Percentiles rank a stretch among this genome's conserved stretches.
Conservation (phyloP, 345 rosid species). For the Zanthoxylum bungeanum region DNA sequence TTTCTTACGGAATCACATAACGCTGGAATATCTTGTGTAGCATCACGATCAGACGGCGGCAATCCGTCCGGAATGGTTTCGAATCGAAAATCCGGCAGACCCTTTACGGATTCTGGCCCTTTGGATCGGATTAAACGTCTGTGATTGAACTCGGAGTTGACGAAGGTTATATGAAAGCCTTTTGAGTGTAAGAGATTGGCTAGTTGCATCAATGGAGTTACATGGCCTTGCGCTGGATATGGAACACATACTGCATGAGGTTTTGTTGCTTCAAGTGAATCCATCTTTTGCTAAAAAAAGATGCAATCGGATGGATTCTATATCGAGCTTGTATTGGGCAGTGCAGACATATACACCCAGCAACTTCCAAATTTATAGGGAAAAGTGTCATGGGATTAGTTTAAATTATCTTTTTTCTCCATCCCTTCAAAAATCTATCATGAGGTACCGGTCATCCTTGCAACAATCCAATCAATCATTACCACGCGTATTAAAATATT, state of each 20-base stretch:
- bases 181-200: conserved; percentile 23
- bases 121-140: conserved; percentile 14
- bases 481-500: too few relatives aligned
- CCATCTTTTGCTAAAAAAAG: not conserved
- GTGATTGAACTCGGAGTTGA: conserved; percentile 24
- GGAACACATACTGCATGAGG: conserved; percentile 26
- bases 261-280: not conserved
- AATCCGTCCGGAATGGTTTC: conserved; percentile 20
- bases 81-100: conserved; percentile 21
- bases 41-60: conserved; percentile 18
- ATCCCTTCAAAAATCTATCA: too few relatives aligned
- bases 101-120: conserved; percentile 8
- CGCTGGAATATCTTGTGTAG: conserved; percentile 17
- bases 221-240: conserved; percentile 27
- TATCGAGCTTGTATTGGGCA: not conserved
- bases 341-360: not conserved
- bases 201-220: conserved; percentile 20
- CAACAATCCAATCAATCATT: too few relatives aligned
- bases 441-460: too few relatives aligned
- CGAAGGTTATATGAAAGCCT: conserved; percentile 26
- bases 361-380: not conserved
- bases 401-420: too few relatives aligned
- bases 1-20: conserved; percentile 18
- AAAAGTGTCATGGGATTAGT: too few relatives aligned
- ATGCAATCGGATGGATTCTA: not conserved